These are phyloP conservation scores for Jasminum sambac DNA, from an alignment of 257 asterid genomes.

Conservation along the genomic window DNA sequence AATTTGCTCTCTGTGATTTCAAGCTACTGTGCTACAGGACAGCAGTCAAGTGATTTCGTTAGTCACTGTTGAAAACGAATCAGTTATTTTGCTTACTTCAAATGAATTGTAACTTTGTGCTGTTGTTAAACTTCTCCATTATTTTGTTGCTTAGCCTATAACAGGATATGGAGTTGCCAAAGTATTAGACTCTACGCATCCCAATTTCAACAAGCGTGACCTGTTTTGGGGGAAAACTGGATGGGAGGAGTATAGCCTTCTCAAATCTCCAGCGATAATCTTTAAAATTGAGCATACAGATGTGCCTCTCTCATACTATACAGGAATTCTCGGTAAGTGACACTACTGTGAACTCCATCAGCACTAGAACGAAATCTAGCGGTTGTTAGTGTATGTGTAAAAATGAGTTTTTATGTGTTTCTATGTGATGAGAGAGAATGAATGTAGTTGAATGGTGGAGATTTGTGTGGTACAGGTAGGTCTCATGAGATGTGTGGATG, in stretches of 20 bases:
- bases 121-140: neutral
- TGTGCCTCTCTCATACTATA: conserved; percentile 59
- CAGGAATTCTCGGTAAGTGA: conserved; percentile 56
- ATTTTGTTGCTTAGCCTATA: conserved; percentile 23
- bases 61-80: no score
- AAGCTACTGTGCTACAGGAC: neutral
- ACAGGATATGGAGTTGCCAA: conserved; percentile 34
- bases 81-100: neutral
- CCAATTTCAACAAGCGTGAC: conserved; percentile 37
- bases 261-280: conserved; percentile 2
- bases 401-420: no score
- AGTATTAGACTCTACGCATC: conserved; percentile 36
- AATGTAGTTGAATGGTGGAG: no score
- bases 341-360: neutral
- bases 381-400: no score
- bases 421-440: no score
- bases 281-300: conserved; percentile 37
- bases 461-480: no score
- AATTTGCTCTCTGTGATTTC: neutral
- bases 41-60: neutral
- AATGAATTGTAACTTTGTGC: neutral
- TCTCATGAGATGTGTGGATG: no score
- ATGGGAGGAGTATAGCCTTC: conserved; percentile 43
- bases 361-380: neutral
- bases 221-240: conserved; percentile 35